phyloP scores from a whole-genome alignment of 1,284 basidiomycete species.

The Pascua sp. region DNA sequence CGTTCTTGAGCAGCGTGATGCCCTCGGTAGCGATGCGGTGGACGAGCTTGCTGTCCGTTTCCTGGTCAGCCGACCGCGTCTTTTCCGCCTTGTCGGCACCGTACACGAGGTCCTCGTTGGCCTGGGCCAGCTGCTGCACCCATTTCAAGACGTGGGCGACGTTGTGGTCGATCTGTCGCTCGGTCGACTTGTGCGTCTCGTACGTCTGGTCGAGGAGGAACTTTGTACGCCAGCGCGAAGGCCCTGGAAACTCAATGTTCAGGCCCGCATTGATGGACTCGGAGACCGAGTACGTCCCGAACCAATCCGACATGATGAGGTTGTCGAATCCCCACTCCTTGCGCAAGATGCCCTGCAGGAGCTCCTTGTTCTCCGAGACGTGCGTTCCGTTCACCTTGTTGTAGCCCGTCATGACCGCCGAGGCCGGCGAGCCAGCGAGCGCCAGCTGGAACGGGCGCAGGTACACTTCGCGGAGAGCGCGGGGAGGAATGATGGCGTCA shows the following conservation, averaged over 20 bases:
- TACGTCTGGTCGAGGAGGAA: constrained; percentile 57
- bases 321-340: constrained; percentile 68
- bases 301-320: constrained; percentile 57
- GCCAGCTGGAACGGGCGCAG: constrained; percentile 74
- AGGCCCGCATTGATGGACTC: constrained; percentile 66
- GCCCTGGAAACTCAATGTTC: constrained; percentile 51
- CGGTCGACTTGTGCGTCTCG: constrained; percentile 56
- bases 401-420: constrained; percentile 49
- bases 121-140: constrained; percentile 24
- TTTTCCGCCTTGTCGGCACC: constrained; percentile 14
- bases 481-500: constrained; percentile 36
- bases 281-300: constrained; percentile 64
- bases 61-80: constrained; percentile 18
- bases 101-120: constrained; percentile 28
- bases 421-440: constrained; percentile 57
- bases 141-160: constrained; percentile 40
- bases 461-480: constrained; percentile 75
- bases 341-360: constrained; percentile 39
- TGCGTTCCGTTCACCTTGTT: constrained; percentile 65
- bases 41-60: constrained; percentile 23
- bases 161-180: constrained; percentile 18
- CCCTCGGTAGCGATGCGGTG: constrained; percentile 50
- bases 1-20: constrained; percentile 58
- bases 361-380: constrained; percentile 64
- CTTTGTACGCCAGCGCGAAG: constrained; percentile 21